These are phyloP conservation scores for Moricandia arvensis DNA, from an alignment of 345 rosid genomes.

Conservation along the genomic window DNA sequence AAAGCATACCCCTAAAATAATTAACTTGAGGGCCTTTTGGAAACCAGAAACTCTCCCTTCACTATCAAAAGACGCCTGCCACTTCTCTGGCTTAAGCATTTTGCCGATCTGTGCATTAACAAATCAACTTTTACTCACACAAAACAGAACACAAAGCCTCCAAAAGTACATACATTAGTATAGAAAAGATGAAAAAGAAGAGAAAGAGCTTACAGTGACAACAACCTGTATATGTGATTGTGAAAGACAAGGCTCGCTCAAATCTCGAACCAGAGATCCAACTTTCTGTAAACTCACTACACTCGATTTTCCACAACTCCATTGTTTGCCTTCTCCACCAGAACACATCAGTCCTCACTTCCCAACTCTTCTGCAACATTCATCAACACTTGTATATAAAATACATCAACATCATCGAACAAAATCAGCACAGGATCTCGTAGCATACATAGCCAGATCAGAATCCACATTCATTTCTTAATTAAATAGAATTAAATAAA, in stretches of 20 bases:
- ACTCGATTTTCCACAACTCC: conserved; percentile 66
- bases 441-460: conserved; percentile 6
- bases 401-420: not conserved
- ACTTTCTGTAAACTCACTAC: conserved; percentile 68
- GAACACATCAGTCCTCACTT: conserved; percentile 59
- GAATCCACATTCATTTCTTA: conserved; percentile 1
- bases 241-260: conserved; percentile 80
- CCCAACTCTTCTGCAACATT: conserved; percentile 29
- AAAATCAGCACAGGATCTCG: not conserved
- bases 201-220: conserved; percentile 48
- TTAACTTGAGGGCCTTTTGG: conserved; percentile 70
- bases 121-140: not conserved
- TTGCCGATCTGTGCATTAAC: conserved; percentile 56
- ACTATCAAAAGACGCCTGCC: conserved; percentile 71
- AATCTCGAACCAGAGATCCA: conserved; percentile 66
- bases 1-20: conserved; percentile 74
- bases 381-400: no score
- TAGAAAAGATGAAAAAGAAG: not conserved
- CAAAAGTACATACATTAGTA: not conserved
- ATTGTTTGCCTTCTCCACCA: conserved; percentile 54
- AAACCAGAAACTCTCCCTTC: conserved; percentile 80
- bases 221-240: conserved; percentile 76
- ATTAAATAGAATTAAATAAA: not conserved
- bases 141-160: not conserved
- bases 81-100: conserved; percentile 89